These are phyloP conservation scores for Phytophthora pinifolia DNA, from an alignment of 352 stramenopile species.

Conservation along the genomic window DNA sequence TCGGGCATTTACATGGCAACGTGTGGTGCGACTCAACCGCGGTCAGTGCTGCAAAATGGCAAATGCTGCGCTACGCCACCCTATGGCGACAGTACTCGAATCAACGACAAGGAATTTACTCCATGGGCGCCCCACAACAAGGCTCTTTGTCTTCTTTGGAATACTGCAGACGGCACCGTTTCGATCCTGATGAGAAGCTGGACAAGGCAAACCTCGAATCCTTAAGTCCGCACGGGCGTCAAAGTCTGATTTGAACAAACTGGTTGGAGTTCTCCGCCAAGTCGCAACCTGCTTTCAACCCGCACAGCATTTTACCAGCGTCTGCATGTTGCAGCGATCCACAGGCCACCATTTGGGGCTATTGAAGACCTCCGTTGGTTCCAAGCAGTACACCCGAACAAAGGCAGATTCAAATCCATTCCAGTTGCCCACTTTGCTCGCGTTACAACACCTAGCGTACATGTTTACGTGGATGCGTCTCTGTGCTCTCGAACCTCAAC, in stretches of 20 bases:
- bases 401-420: conserved; percentile 8
- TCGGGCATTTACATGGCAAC: too few species aligned
- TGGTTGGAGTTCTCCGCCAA: conserved; percentile 8
- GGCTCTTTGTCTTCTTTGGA: conserved; percentile 7
- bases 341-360: neutral
- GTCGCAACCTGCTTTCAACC: conserved; percentile 5
- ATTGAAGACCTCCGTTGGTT: neutral
- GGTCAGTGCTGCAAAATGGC: conserved; percentile 1
- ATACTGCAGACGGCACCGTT: conserved; percentile 6
- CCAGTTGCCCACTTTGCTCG: conserved; percentile 7
- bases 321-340: neutral
- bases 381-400: neutral
- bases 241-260: neutral
- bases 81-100: conserved; percentile 5
- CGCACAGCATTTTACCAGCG: conserved; percentile 10
- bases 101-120: conserved; percentile 22
- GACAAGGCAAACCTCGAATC: neutral
- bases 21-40: conserved; percentile 23
- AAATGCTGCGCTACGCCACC: neutral
- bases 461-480: conserved; percentile 32
- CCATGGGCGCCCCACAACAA: conserved; percentile 2
- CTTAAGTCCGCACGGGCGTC: neutral
- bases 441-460: neutral
- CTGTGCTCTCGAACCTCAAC: too few species aligned
- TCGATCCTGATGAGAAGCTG: conserved; percentile 17